Percentiles rank a stretch among this genome's conserved stretches.
Evolutionary conservation across 2,329 filamentous ascomycete species (phyloP).

Genomic region (Penicillium sp.): DNA sequence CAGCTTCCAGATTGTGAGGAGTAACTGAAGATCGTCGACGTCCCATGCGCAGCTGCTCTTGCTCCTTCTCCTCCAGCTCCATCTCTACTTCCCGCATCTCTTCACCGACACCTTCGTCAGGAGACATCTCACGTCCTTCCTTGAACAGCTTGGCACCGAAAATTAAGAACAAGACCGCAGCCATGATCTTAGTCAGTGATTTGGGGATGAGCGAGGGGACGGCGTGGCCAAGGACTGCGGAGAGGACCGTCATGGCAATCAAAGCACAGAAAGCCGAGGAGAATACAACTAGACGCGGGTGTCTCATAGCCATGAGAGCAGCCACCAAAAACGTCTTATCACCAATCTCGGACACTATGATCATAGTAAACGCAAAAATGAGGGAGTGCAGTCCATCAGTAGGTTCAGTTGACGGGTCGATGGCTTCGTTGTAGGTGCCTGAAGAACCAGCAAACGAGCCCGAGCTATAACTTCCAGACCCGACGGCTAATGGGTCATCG

Average conservation of each 20-base stretch:
- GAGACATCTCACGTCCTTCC: constrained; percentile 83
- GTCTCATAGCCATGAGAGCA: constrained; percentile 98
- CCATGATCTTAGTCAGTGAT: constrained; percentile 80
- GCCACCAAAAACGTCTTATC: constrained; percentile 98
- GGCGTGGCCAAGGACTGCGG: constrained; percentile 84
- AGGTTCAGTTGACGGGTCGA: constrained; percentile 49
- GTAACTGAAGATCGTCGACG: constrained; percentile 63
- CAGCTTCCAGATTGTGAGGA: constrained; percentile 74
- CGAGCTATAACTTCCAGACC: constrained; percentile 22
- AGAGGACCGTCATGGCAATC: constrained; percentile 89
- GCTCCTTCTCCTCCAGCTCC: constrained; percentile 90
- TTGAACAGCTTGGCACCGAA: constrained; percentile 79
- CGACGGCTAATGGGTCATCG: constrained; percentile 29
- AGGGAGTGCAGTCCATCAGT: constrained; percentile 76
- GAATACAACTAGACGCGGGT: constrained; percentile 88
- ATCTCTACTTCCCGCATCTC: constrained; percentile 97
- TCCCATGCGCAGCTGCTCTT: constrained; percentile 60
- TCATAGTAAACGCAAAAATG: constrained; percentile 90
- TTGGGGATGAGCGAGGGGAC: constrained; percentile 87
- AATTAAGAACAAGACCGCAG: constrained; percentile 76
- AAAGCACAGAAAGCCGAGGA: constrained; percentile 88
- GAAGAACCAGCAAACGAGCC: constrained; percentile 28
- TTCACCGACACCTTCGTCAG: constrained; percentile 84
- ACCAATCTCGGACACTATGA: constrained; percentile 90
- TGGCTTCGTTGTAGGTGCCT: constrained; percentile 24